Evolutionary conservation across 352 stramenopile genomes (phyloP).

Genomic region (Phytophthora cryptogea): DNA sequence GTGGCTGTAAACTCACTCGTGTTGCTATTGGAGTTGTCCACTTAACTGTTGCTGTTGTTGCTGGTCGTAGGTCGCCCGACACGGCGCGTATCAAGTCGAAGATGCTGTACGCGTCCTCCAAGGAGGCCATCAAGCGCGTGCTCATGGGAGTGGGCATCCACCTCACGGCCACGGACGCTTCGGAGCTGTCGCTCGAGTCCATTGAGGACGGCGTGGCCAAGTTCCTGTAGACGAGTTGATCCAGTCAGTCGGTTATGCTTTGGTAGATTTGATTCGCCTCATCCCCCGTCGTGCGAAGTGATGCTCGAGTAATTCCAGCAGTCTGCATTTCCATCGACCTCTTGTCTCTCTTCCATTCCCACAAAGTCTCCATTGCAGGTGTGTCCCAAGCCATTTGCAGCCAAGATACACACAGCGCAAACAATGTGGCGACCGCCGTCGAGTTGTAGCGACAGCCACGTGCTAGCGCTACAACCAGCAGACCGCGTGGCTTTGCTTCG

Average conservation of each 20-base stretch:
- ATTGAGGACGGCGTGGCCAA: slow-evolving; percentile 86
- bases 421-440: slow-evolving; percentile 7
- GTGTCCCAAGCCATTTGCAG: not conserved
- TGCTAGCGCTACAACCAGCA: slow-evolving; percentile 6
- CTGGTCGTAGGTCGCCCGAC: slow-evolving; percentile 85
- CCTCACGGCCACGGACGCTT: slow-evolving; percentile 93
- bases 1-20: slow-evolving; percentile 1
- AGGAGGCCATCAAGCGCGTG: slow-evolving; percentile 94
- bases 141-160: slow-evolving; percentile 95
- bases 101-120: slow-evolving; percentile 96
- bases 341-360: not conserved
- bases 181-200: slow-evolving; percentile 82
- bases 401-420: slow-evolving; percentile 13
- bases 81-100: slow-evolving; percentile 92
- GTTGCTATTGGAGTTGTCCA: too few species aligned
- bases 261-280: slow-evolving; percentile 38
- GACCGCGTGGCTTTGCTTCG: slow-evolving; percentile 8
- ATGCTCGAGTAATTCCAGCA: slow-evolving; percentile 42
- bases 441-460: slow-evolving; percentile 9
- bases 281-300: slow-evolving; percentile 20
- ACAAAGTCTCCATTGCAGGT: not conserved
- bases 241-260: slow-evolving; percentile 29
- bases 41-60: not conserved
- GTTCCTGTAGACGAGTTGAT: slow-evolving; percentile 78
- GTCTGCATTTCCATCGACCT: slow-evolving; percentile 24